Base-by-base conservation (phyloP, 2,329 filamentous ascomycete genomes). In the Phyllosticta paracitricarpa region DNA sequence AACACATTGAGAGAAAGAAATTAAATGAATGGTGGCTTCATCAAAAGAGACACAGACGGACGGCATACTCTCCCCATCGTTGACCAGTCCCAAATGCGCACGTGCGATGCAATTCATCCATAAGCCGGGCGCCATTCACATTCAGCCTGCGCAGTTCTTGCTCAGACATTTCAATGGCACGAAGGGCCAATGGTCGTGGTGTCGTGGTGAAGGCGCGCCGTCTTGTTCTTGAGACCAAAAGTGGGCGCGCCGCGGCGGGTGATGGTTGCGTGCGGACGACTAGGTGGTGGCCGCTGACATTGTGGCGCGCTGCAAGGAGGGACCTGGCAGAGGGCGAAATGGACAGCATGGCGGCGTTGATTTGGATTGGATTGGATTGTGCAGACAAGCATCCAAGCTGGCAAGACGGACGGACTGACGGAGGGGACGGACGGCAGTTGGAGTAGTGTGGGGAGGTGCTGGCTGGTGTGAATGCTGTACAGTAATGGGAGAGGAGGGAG, bases 41-140 rank as follows among this genome's bases (percentile, higher is more conserved):
- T 28, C 24, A 26, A 55, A 51, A 59, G 28, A 30, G 28, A 17
- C 19, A 22, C 19, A n/a, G 57, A 57, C 53, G 28, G 19, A 22
- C 17, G 14, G 30, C 83, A 74, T 78, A 86, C 86, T 81, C 77
- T 73, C 86, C 86, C 85, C 86, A 89, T 73, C 79, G 74, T 64
- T 86, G 80, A 0, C 86, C 87, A 54, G 76, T 79, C 0, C 87
- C 87, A 81, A 84, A 89, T 73, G 84, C 78, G 69, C 83, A 87
- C 2, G 84, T 87, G 62, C 83, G 70, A 70, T 89, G 87, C 12
- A 89, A 77, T 63, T 85, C 81, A 26, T 80, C 77, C 76, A 87
- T 85, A 65, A 89, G 70, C 64, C 86, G 79, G 14, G 78, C 75
- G 66, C 82, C 77, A 64, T 87, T 80, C 51, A 87, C 81, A 62